Conservation (phyloP, 805 yeast genomes). For the Nakazawaea ernobii region DNA sequence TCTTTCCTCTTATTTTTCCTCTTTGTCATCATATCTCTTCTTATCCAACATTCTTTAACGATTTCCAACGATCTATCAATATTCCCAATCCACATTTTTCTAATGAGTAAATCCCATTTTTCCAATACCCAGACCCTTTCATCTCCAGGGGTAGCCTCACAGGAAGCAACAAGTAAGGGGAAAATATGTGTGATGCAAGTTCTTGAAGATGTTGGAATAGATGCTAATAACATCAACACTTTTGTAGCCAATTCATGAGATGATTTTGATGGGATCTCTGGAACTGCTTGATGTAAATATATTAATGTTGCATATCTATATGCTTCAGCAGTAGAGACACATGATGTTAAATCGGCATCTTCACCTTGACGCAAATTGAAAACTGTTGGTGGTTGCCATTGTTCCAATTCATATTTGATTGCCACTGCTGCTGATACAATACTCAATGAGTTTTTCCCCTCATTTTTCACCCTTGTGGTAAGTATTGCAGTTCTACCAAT, state of each 20-base stretch:
- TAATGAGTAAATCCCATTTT: slow-evolving; percentile 50
- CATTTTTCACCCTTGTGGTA: slow-evolving; percentile 40
- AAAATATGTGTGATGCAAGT: slow-evolving; percentile 57
- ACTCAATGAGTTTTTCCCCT: slow-evolving; percentile 35
- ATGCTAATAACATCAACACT: slow-evolving; percentile 52
- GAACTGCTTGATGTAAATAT: slow-evolving; percentile 65
- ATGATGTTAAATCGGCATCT: slow-evolving; percentile 50
- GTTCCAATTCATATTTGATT: slow-evolving; percentile 43
- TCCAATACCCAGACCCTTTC: slow-evolving; percentile 57
- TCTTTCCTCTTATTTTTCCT: slow-evolving; percentile 18
- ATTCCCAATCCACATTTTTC: slow-evolving; percentile 60
- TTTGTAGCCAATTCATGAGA: slow-evolving; percentile 55
- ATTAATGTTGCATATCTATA: slow-evolving; percentile 55
- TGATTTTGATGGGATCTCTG: slow-evolving; percentile 53
- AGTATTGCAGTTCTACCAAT: slow-evolving; percentile 60
- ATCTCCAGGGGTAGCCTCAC: slow-evolving; percentile 55
- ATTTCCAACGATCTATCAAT: slow-evolving; percentile 62
- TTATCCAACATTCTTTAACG: slow-evolving; percentile 65
- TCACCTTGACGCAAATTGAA: slow-evolving; percentile 30
- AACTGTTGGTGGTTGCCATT: slow-evolving; percentile 50
- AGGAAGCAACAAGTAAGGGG: slow-evolving; percentile 59
- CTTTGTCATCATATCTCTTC: slow-evolving; percentile 43
- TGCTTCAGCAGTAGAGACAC: slow-evolving; percentile 67
- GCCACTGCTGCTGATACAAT: slow-evolving; percentile 51
- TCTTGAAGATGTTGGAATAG: slow-evolving; percentile 54